phyloP scores from a whole-genome alignment of 257 asterid genomes.

The Marsdenia floribunda region DNA sequence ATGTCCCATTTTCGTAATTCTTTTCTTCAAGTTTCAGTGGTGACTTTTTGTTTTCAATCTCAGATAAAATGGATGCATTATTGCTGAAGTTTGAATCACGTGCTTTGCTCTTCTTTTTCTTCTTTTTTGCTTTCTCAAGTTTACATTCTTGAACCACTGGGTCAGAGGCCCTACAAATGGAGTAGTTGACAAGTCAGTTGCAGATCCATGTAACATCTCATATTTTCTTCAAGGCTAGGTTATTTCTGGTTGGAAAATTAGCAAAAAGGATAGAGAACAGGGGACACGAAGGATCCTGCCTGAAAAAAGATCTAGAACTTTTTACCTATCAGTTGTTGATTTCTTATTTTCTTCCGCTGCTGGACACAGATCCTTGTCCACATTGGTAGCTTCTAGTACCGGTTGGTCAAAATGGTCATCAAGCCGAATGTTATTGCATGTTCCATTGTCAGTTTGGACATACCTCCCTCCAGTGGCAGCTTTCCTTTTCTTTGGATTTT shows the following conservation, averaged over 20 bases:
- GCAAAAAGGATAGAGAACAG: neutral
- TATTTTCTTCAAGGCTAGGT: neutral
- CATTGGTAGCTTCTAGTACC: slow-evolving; percentile 20
- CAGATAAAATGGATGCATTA: slow-evolving; percentile 21
- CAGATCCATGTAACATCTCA: neutral
- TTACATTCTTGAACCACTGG: slow-evolving; percentile 32
- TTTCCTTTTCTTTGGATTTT: slow-evolving; percentile 44
- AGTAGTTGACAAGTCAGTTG: slow-evolving; percentile 8
- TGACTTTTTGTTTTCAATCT: slow-evolving; percentile 22
- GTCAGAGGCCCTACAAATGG: slow-evolving; percentile 29
- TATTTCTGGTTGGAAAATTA: neutral
- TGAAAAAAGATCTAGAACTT: slow-evolving; percentile 11
- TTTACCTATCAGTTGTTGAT: slow-evolving; percentile 41
- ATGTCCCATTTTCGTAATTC: slow-evolving; percentile 19
- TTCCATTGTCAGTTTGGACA: slow-evolving; percentile 19
- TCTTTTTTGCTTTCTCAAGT: slow-evolving; percentile 39
- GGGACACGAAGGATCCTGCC: neutral
- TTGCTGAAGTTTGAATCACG: slow-evolving; percentile 15
- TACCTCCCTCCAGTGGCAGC: slow-evolving; percentile 25
- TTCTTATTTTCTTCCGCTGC: slow-evolving; percentile 30
- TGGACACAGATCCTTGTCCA: slow-evolving; percentile 23
- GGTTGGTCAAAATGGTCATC: slow-evolving; percentile 32
- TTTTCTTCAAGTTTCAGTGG: slow-evolving; percentile 23
- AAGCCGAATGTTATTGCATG: slow-evolving; percentile 14
- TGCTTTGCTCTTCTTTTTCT: slow-evolving; percentile 38